Conservation (phyloP, 495 filamentous ascomycete species). For the Neurospora pannonica region DNA sequence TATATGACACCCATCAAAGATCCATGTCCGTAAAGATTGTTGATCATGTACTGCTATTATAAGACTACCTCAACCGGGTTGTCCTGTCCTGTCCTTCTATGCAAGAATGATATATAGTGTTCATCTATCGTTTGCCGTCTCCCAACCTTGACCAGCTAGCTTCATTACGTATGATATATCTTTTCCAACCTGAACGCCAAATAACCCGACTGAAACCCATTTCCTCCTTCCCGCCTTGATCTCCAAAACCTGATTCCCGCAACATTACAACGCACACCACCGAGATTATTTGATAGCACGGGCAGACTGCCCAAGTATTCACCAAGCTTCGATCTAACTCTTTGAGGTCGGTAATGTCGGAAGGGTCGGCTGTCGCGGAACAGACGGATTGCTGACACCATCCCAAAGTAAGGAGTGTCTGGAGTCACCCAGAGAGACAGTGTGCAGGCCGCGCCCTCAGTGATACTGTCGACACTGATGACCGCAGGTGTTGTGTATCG, state of each 20-base stretch:
- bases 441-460: no score
- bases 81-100: neutral
- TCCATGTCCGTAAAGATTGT: neutral
- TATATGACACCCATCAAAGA: neutral
- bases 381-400: no score
- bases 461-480: no score
- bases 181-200: neutral
- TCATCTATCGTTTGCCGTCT: neutral
- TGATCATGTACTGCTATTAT: neutral
- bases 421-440: no score
- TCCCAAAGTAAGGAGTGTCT: no score
- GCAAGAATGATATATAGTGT: neutral
- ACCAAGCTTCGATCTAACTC: no score
- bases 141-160: neutral
- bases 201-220: neutral
- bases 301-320: no score
- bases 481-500: no score
- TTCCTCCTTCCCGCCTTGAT: neutral
- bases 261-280: neutral
- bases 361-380: no score
- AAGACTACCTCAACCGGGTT: neutral
- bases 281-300: no score
- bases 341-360: no score
- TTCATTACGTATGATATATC: neutral
- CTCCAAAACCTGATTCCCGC: neutral